Evolutionary conservation across 1,284 basidiomycete species (phyloP), one percentile per base, ranked within the genome.

Genomic region (Neotropicomus parvogracilis): DNA sequence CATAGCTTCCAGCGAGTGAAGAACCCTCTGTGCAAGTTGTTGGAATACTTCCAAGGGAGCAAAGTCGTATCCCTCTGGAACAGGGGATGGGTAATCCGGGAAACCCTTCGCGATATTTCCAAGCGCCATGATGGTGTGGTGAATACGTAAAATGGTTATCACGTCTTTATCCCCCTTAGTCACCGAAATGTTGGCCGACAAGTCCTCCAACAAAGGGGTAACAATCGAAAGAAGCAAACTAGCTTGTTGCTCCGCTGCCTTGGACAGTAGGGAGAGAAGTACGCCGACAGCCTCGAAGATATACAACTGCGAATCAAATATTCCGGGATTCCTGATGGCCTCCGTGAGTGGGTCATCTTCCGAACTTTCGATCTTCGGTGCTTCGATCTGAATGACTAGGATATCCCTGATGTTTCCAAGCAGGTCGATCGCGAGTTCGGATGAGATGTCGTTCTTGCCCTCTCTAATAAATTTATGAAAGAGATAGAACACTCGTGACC

Each of bases 81-180:
- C 72, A 10, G 79, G 77, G 27, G 79, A 82, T 26, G 86, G 86
- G 59, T 85, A 88, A 62, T 91, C 88, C 0, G 97, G 97, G 72
- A 99, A 99, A 8, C 97, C 97, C 70, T 98, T 97, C 40, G 94
- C 91, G 46, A 99, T 82, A 60, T 91, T 92, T 14, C 95, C 95
- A 12, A 98, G 75, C 1, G 95, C 95, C 80, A 97, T 89, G 63
- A 99, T 90, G 56, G 89, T 79, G 70, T 99, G 95, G 63, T 99
- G 97, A n/a, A 94, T 83, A 64, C 86, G 86, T 39, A 98, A 75
- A 55, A 97, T 84, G 6, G 88, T 79, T 39, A 86, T 66, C 7
- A 89, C 70, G 57, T 92, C 88, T 44, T 78, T 73, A 3, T 71
- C 62, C 13, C 78, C 78, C 57, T 80, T 75, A 20, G 70, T 66